Evolutionary conservation across 306 rosid species (phyloP).

Genomic region (Geum urbanum): DNA sequence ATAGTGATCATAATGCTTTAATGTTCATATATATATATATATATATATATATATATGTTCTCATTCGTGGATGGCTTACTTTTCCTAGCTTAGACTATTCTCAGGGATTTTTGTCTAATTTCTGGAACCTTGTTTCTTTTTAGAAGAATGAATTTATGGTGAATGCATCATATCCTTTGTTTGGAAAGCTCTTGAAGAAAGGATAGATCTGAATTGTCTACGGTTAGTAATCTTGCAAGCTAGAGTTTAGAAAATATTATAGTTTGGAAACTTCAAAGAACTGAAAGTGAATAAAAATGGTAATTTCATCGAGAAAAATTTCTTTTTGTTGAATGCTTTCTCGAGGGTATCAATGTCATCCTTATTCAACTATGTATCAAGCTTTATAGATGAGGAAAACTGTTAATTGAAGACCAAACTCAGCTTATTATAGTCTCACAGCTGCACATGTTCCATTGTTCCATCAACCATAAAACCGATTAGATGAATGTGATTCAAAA

Average conservation of each 20-base stretch:
- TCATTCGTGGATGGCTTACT: too few species aligned
- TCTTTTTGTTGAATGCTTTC: neutral
- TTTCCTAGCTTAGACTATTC: too few species aligned
- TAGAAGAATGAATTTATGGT: neutral
- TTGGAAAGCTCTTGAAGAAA: neutral
- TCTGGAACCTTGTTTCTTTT: neutral
- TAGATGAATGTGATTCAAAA: neutral
- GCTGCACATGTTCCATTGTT: neutral
- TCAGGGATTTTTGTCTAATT: neutral
- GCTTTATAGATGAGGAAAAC: neutral
- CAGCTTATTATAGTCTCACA: neutral
- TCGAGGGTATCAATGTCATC: neutral
- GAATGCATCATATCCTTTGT: neutral
- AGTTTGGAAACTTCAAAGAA: neutral
- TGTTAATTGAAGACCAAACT: neutral
- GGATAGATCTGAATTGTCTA: neutral
- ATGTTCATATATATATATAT: too few species aligned
- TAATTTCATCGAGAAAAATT: neutral
- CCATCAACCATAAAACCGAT: neutral
- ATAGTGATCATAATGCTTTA: too few species aligned
- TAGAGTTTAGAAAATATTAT: neutral
- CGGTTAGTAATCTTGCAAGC: neutral
- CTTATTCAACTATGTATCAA: neutral
- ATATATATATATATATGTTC: too few species aligned
- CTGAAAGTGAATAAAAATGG: neutral